Conservation (phyloP, 257 asterid genomes). For the Handroanthus guayacan region DNA sequence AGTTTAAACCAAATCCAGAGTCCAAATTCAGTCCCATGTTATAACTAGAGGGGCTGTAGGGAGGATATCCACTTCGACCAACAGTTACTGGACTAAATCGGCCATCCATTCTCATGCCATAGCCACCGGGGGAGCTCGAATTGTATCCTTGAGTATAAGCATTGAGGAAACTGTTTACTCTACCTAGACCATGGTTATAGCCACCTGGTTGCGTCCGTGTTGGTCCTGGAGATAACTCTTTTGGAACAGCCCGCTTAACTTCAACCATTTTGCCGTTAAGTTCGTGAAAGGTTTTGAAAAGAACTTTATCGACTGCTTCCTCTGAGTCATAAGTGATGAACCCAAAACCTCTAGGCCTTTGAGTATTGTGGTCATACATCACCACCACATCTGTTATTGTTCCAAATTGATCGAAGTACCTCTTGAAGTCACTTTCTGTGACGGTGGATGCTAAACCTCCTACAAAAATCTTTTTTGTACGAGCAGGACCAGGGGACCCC, state of each 20-base stretch:
- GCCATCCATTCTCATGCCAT: constrained; percentile 69
- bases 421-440: constrained; percentile 82
- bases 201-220: constrained; percentile 59
- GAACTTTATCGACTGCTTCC: constrained; percentile 83
- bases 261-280: constrained; percentile 89
- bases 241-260: constrained; percentile 84
- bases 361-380: constrained; percentile 94
- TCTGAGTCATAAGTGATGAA: constrained; percentile 81
- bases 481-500: constrained; percentile 76
- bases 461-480: constrained; percentile 83
- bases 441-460: constrained; percentile 91
- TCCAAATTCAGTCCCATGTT: constrained; percentile 59
- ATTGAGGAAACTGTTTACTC: constrained; percentile 57
- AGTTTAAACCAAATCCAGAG: constrained; percentile 56
- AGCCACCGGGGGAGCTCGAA: constrained; percentile 55
- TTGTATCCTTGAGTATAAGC: constrained; percentile 56
- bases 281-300: constrained; percentile 78
- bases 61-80: constrained; percentile 69
- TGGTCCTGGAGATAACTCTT: constrained; percentile 79
- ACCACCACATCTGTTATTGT: constrained; percentile 81
- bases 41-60: constrained; percentile 54
- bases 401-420: constrained; percentile 86
- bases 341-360: constrained; percentile 96
- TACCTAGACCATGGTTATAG: constrained; percentile 41
- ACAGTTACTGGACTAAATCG: constrained; percentile 65